Percentiles rank a stretch among this genome's conserved stretches.
These are phyloP conservation scores for Aspergillaceae sp. DNA, from an alignment of 2,329 filamentous ascomycete species.

Conservation along the genomic window DNA sequence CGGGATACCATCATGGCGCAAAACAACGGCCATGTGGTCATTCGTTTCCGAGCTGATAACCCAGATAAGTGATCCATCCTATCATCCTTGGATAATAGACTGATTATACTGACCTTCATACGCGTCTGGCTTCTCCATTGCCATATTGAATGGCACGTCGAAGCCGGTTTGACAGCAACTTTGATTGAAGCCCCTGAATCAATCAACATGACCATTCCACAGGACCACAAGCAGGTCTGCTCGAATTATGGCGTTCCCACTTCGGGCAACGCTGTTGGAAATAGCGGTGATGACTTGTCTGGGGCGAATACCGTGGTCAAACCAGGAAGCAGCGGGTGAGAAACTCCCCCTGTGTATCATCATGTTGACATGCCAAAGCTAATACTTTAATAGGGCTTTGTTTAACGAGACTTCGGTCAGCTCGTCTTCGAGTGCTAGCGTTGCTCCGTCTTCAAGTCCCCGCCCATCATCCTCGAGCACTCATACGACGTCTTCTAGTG, in stretches of 20 bases:
- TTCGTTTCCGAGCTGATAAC: slow-evolving; percentile 29
- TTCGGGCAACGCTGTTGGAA: not conserved
- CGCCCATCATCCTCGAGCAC: too few relatives aligned
- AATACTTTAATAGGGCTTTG: too few relatives aligned
- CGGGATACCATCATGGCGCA: slow-evolving; percentile 29
- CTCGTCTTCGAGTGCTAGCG: too few relatives aligned
- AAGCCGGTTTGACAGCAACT: slow-evolving; percentile 22
- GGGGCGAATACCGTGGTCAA: not conserved
- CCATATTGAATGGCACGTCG: slow-evolving; percentile 30
- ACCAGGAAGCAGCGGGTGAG: not conserved
- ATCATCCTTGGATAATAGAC: not conserved
- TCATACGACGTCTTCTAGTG: too few relatives aligned
- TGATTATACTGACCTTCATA: not conserved
- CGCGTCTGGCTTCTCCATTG: slow-evolving; percentile 30
- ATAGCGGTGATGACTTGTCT: not conserved
- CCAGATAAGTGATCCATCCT: slow-evolving; percentile 16
- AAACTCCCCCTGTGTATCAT: not conserved
- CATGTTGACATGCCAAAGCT: too few relatives aligned
- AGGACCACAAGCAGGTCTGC: slow-evolving; percentile 3
- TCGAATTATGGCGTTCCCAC: not conserved
- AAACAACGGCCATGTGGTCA: slow-evolving; percentile 21
- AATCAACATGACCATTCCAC: slow-evolving; percentile 2
- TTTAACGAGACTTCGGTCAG: too few relatives aligned
- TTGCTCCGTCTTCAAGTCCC: too few relatives aligned
- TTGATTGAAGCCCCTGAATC: slow-evolving; percentile 24